Conservation (phyloP, 2,329 filamentous ascomycete species). For the Neurospora sp. region DNA sequence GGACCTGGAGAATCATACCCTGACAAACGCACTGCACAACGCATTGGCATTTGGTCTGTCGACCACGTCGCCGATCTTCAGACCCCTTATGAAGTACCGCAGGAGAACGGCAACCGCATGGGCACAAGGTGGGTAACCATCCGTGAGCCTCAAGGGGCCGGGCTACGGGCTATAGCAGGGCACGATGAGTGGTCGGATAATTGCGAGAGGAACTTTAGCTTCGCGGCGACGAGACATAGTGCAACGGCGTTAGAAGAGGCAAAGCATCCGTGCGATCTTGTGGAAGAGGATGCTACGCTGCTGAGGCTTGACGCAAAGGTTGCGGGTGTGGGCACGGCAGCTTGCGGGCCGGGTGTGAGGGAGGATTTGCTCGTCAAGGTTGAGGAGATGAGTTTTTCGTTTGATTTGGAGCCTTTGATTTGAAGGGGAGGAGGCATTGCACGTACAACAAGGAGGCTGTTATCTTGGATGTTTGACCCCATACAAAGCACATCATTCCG, state of each 20-base stretch:
- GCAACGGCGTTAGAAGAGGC: constrained; percentile 44
- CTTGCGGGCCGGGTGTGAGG: constrained; percentile 38
- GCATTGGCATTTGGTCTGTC: constrained; percentile 36
- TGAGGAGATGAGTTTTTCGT: constrained; percentile 31
- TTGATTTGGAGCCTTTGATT: constrained; percentile 25
- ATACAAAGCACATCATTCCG: not conserved
- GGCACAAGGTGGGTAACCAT: constrained; percentile 45
- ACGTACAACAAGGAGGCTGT: not conserved
- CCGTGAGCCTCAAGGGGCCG: constrained; percentile 17
- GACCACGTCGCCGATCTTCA: constrained; percentile 38
- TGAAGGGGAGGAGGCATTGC: not conserved
- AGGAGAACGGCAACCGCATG: constrained; percentile 56
- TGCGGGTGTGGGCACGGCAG: constrained; percentile 39
- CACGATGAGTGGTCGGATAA: constrained; percentile 24
- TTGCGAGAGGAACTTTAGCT: constrained; percentile 34
- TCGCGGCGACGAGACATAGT: constrained; percentile 45
- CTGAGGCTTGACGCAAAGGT: constrained; percentile 35
- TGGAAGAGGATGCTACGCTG: constrained; percentile 34
- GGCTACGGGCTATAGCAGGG: constrained; percentile 21
- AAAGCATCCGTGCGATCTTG: constrained; percentile 53
- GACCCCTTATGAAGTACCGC: constrained; percentile 54
- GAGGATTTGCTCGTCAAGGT: constrained; percentile 34
- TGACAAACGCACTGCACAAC: constrained; percentile 48
- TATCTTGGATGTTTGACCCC: not conserved
- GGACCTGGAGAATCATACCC: constrained; percentile 55